Percentiles rank a stretch among this genome's conserved stretches.
Evolutionary conservation across 495 filamentous ascomycete species (phyloP).

Genomic region (Astrothelium macrocarpum): DNA sequence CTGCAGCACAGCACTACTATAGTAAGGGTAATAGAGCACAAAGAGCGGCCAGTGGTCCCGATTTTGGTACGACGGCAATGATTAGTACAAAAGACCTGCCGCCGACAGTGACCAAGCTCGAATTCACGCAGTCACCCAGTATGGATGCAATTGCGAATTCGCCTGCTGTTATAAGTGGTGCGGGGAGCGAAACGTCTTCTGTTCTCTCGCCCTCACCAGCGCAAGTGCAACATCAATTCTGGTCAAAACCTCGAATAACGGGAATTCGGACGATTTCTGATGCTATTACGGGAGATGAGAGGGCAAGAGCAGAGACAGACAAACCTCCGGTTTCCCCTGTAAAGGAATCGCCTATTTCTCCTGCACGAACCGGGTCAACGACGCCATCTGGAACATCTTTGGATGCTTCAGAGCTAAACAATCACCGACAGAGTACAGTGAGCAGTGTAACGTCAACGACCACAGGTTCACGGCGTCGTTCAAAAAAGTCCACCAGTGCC

Average conservation of each 20-base stretch:
- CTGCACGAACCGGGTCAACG: slow-evolving; percentile 70
- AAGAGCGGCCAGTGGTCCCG: slow-evolving; percentile 22
- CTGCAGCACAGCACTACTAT: slow-evolving; percentile 50
- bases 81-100: slow-evolving; percentile 40
- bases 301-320: slow-evolving; percentile 37
- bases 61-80: slow-evolving; percentile 30
- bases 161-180: slow-evolving; percentile 42
- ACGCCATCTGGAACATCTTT: slow-evolving; percentile 67
- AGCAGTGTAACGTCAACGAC: slow-evolving; percentile 38
- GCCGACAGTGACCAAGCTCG: slow-evolving; percentile 60
- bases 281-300: slow-evolving; percentile 55
- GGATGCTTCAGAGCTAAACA: slow-evolving; percentile 47
- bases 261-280: slow-evolving; percentile 78
- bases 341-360: slow-evolving; percentile 56
- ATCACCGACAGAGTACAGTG: slow-evolving; percentile 45
- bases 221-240: slow-evolving; percentile 20
- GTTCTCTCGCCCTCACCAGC: slow-evolving; percentile 43
- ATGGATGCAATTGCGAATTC: slow-evolving; percentile 39
- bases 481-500: slow-evolving; percentile 90
- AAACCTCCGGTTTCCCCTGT: slow-evolving; percentile 42
- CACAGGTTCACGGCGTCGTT: slow-evolving; percentile 41
- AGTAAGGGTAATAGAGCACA: slow-evolving; percentile 38
- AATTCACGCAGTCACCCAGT: slow-evolving; percentile 39
- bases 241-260: slow-evolving; percentile 33
- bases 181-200: slow-evolving; percentile 31